A percentile compares a stretch with the other conserved stretches of the same genome.
Conservation (phyloP, 75 land plant species). For the Sequoiadendron giganteum region DNA sequence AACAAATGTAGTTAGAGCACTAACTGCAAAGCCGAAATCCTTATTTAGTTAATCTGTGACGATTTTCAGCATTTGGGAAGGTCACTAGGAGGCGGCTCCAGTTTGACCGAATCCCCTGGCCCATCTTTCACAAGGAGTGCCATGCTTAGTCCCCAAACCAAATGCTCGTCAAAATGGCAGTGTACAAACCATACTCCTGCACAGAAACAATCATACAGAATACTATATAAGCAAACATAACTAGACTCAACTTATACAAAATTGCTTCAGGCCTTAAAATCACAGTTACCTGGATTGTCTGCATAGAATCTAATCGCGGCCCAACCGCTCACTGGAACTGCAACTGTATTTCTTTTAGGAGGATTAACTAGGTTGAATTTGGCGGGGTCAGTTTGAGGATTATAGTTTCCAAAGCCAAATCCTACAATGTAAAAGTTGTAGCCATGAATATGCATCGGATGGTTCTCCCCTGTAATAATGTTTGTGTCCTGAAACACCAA, state of each 20-base stretch:
- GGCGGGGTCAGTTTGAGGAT: background rate
- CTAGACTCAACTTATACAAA: no score
- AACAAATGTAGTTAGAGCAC: background rate
- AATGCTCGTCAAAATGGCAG: constrained; percentile 39
- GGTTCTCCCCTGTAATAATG: constrained; percentile 11
- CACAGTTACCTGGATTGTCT: constrained; percentile 26
- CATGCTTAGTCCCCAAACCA: constrained; percentile 39
- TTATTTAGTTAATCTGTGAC: no score
- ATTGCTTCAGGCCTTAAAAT: background rate
- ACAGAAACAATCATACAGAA: background rate
- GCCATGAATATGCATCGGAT: constrained; percentile 34
- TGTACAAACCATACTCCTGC: constrained; percentile 46
- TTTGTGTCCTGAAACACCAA: constrained; percentile 27
- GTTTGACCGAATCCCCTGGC: background rate
- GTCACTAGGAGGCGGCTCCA: constrained; percentile 35
- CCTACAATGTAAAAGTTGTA: constrained; percentile 25
- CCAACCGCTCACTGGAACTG: constrained; percentile 27
- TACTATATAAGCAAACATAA: background rate
- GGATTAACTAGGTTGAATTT: constrained; percentile 30
- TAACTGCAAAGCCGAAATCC: background rate
- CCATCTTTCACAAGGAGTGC: constrained; percentile 42
- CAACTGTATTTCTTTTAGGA: constrained; percentile 24
- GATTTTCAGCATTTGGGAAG: constrained; percentile 20
- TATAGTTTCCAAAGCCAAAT: constrained; percentile 24
- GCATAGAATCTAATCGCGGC: constrained; percentile 24